Evolutionary conservation across 257 asterid species (phyloP), one percentile per base, ranked within the genome.

Genomic region (Lantana camara): DNA sequence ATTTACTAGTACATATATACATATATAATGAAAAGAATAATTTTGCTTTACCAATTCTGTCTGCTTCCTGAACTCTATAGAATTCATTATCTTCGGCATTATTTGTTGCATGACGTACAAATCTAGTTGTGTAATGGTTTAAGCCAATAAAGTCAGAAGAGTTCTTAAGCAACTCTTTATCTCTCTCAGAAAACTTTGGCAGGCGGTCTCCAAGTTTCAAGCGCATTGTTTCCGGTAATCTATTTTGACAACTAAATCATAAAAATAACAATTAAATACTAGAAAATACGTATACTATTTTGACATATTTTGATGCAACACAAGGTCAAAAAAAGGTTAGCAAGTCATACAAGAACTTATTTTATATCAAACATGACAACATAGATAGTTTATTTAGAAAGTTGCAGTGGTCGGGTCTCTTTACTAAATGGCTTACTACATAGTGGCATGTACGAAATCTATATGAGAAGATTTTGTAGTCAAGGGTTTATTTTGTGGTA

Each of bases 91-190:
- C 75, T 80, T 77, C 77, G 49, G 20, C 44, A 54, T 54, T 69
- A 20, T 53, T 38, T 38, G 71, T 67, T 61, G 84, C 66, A 45
- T 80, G 79, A 59, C 70, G 61, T 70, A 78, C 76, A 68, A 80
- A 80, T 61, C 81, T 75, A 64, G 84, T 67, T 22, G 84, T 83
- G 66, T 77, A 80, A 74, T 83, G 86, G 55, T 83, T 83, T 49
- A 83, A 64, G 49, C 86, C 89, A 67, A 83, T 53, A 64, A 80
- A 83, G 77, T 83, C 89, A 24, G 78, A 42, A 4, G 89, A 75
- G 29, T 58, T 70, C 64, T 68, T 68, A 56, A 83, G 84, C 66
- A 80, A 73, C 58, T 75, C 75, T 64, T 54, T 75, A 17, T 83
- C 83, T 22, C 61, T 62, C 70, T 73, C 73, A 5, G 83, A 77